Base-by-base conservation (phyloP, 1,284 basidiomycete genomes). In the Neonothopanus nambi region DNA sequence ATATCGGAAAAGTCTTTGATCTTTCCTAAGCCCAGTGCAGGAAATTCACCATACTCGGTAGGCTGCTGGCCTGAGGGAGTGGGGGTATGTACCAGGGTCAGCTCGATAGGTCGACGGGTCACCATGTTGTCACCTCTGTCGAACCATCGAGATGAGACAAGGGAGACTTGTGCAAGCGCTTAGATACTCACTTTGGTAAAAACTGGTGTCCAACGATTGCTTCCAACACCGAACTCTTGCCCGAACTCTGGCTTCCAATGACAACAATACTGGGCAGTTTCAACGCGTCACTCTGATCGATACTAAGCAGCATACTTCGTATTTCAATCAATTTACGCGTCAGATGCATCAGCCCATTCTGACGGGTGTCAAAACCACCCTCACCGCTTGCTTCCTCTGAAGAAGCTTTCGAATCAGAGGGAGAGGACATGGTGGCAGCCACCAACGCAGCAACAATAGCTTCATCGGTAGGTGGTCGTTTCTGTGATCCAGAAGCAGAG, bases 171-270 rank as follows among this genome's bases (percentile, higher is more conserved):
- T 2, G 11, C 55, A 20, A 20, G 12, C 18, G n/a, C 30, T 47
- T 28, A 46, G 35, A 24, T 4, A 60, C 59, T 21, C 30, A 96
- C 94, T 99, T 99, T 36, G 96, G 97, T 38, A 99, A 75, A 70
- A 99, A 99, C 69, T 99, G 95, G 60, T 98, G 94, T 0, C 96
- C 97, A 20, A 99, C 97, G 60, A 99, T 93, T 1, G 97, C 91
- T 70, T 99, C 96, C 51, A 99, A 76, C 0, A 99, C 97, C 23
- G 92, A 95, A 64, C 93, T 96, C 79, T 99, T 99, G 4, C 96
- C 96, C 3, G 93, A 95, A 69, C 94, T 97, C 74, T 99, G 96
- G 65, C 93, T 96, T 12, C 96, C 96, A 59, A 99, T 93, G 47
- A 99, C 97, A 35, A 99, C 96, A 57, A 99, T 98, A 59, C 93